Evolutionary conservation across 2,329 filamentous ascomycete species (phyloP).

Genomic region (Verticillium dahliae): DNA sequence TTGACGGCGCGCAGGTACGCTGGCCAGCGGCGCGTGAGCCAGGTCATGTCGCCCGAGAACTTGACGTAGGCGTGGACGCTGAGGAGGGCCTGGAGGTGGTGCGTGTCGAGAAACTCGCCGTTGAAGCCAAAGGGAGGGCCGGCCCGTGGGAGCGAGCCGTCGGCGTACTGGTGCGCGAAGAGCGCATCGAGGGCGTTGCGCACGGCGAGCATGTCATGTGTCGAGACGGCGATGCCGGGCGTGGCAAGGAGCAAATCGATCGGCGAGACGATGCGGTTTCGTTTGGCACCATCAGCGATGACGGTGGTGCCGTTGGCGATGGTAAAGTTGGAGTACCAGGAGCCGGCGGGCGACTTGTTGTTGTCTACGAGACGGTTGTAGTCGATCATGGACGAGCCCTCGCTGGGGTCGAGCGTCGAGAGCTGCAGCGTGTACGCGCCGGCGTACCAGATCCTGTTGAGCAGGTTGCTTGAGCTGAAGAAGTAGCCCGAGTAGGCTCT

Average conservation of each 20-base stretch:
- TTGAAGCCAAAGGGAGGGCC: constrained; percentile 33
- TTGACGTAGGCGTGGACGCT: constrained; percentile 43
- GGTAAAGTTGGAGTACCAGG: constrained; percentile 22
- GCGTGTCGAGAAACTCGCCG: constrained; percentile 39
- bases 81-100: constrained; percentile 50
- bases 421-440: constrained; percentile 30
- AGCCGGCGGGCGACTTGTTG: constrained; percentile 23
- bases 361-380: constrained; percentile 23
- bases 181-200: constrained; percentile 36
- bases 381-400: constrained; percentile 26
- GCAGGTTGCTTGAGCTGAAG: constrained; percentile 27
- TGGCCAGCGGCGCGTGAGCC: constrained; percentile 34
- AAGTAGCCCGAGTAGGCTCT: constrained; percentile 40
- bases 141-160: constrained; percentile 38
- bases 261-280: constrained; percentile 50
- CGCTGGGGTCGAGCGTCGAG: constrained; percentile 25
- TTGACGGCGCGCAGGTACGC: constrained; percentile 31
- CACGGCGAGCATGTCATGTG: constrained; percentile 26
- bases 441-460: constrained; percentile 41
- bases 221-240: constrained; percentile 10
- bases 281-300: constrained; percentile 45
- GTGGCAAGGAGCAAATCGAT: constrained; percentile 46
- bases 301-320: constrained; percentile 24
- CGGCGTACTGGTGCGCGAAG: constrained; percentile 37
- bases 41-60: constrained; percentile 36